Evolutionary conservation across 2,329 filamentous ascomycete genomes (phyloP).

Genomic region (Monosporascus cannonballus): DNA sequence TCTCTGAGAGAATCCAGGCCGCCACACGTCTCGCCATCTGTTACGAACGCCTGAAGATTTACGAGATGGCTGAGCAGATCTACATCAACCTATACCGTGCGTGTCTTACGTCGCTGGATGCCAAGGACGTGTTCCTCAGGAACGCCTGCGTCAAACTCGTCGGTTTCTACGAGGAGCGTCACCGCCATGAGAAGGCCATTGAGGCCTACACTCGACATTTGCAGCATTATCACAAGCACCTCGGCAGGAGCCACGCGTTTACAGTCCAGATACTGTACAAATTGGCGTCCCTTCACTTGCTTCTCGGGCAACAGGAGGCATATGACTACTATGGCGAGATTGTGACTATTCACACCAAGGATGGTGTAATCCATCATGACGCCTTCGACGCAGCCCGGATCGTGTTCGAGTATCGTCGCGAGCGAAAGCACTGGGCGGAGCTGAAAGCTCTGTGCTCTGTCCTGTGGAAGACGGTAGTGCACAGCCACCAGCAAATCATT

Average conservation of each 20-base stretch:
- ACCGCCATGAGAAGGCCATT: conserved; percentile 32
- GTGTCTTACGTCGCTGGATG: conserved; percentile 23
- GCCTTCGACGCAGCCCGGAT: conserved; percentile 40
- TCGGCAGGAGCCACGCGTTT: conserved; percentile 23
- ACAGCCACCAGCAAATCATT: conserved; percentile 31
- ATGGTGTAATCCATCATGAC: conserved; percentile 30
- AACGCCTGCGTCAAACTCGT: conserved; percentile 25
- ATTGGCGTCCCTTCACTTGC: conserved; percentile 19
- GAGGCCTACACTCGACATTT: conserved; percentile 29
- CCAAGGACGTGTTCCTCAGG: conserved; percentile 24
- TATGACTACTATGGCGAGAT: conserved; percentile 32
- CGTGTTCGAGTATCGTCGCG: conserved; percentile 38
- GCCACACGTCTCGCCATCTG: conserved; percentile 29
- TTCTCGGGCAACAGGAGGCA: conserved; percentile 27
- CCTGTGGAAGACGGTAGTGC: conserved; percentile 40
- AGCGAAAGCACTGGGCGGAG: conserved; percentile 36
- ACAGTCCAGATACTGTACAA: conserved; percentile 29
- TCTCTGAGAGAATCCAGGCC: conserved; percentile 26
- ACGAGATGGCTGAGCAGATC: conserved; percentile 32
- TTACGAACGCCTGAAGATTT: conserved; percentile 28
- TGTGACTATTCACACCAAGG: conserved; percentile 26
- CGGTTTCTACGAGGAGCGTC: conserved; percentile 28
- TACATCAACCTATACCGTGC: conserved; percentile 32
- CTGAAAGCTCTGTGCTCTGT: conserved; percentile 38
- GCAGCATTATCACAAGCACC: conserved; percentile 25